A percentile compares a stretch with the other conserved stretches of the same genome.
Conservation (phyloP, 176 grass and related monocot genomes). For the Poa pratensis region DNA sequence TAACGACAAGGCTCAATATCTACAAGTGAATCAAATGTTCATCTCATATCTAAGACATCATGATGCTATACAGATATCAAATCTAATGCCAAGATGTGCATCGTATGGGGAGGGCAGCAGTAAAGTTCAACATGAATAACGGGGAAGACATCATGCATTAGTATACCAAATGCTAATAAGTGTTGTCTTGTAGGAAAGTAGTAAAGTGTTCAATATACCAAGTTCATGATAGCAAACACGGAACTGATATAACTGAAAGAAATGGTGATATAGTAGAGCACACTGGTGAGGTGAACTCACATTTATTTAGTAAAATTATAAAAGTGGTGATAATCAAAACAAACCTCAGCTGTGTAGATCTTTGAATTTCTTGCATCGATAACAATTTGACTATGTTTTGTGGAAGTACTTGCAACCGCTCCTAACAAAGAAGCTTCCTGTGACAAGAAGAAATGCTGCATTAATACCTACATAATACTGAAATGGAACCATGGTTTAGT, state of each 20-base stretch:
- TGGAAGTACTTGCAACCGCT: conserved; percentile 59
- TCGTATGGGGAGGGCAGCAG: background rate
- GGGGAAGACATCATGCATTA: background rate
- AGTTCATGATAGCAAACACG: background rate
- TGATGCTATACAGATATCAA: background rate
- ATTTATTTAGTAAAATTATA: background rate
- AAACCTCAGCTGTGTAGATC: conserved; percentile 76
- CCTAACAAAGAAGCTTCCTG: conserved; percentile 83
- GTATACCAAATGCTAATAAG: background rate
- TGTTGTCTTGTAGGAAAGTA: background rate
- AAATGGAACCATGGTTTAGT: conserved; percentile 40
- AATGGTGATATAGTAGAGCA: background rate
- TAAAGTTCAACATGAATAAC: background rate
- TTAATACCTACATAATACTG: conserved; percentile 36
- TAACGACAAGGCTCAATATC: conserved; percentile 5
- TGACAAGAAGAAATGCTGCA: conserved; percentile 28
- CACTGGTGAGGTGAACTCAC: background rate
- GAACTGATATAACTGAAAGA: conserved; percentile 24
- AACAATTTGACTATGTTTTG: conserved; percentile 75
- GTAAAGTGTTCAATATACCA: background rate
- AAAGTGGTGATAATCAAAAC: conserved; percentile 17
- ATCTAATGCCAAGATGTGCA: background rate
- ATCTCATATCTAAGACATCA: background rate
- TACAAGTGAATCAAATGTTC: background rate
- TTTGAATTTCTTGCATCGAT: conserved; percentile 84